These are phyloP conservation scores for Posidonia oceanica DNA, from an alignment of 116 monocot species.

Conservation along the genomic window DNA sequence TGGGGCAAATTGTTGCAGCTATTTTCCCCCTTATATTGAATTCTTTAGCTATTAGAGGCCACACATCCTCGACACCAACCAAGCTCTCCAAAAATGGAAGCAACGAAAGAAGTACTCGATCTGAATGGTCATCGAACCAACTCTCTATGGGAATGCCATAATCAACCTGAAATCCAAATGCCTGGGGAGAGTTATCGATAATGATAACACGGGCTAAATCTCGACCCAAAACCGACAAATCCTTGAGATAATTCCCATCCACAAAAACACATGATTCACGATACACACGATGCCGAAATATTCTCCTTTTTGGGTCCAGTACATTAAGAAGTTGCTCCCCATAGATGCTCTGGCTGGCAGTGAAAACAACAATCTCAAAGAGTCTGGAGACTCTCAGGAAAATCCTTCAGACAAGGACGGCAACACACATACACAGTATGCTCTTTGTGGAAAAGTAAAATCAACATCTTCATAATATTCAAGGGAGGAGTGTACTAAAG, in stretches of 20 bases:
- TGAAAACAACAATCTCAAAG: constrained; percentile 95
- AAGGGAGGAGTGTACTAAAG: constrained; percentile 90
- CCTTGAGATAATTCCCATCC: constrained; percentile 97
- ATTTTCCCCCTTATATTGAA: constrained; percentile 83
- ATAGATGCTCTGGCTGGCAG: constrained; percentile 98
- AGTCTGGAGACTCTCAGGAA: constrained; percentile 68
- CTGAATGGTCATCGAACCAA: constrained; percentile 92
- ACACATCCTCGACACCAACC: constrained; percentile 73
- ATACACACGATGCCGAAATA: constrained; percentile 92
- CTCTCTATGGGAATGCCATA: constrained; percentile 98
- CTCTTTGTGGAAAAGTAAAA: constrained; percentile 85
- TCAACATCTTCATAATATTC: constrained; percentile 81
- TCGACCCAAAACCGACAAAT: constrained; percentile 84
- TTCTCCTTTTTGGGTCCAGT: constrained; percentile 81
- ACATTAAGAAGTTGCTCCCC: constrained; percentile 92
- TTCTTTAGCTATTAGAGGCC: constrained; percentile 74
- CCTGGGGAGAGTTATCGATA: constrained; percentile 98
- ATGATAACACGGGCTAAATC: constrained; percentile 91
- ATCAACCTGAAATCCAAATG: constrained; percentile 98
- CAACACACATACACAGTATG: constrained; percentile 92
- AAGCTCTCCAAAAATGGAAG: constrained; percentile 93
- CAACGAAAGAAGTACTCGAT: constrained; percentile 46
- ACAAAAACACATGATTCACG: constrained; percentile 95
- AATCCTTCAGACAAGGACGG: constrained; percentile 75
- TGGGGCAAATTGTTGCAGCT: constrained; percentile 34